Base-by-base conservation (phyloP, 495 filamentous ascomycete species). In the Hypoxylon trugodes region DNA sequence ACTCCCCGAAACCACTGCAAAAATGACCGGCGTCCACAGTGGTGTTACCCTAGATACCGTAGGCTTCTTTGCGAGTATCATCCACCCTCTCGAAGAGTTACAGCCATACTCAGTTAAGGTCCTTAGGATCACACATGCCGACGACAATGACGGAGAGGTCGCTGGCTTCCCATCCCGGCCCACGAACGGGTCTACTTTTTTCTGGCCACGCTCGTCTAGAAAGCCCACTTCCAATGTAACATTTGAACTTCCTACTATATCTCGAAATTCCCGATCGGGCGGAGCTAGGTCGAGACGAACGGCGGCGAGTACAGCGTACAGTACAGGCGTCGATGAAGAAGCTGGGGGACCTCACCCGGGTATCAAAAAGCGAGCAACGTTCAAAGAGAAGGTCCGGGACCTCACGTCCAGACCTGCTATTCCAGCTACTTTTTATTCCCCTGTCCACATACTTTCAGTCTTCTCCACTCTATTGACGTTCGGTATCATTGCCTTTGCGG, bases 51-150 rank as follows among this genome's bases (percentile, higher is more conserved):
- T 84, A 32, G 76, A 79, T 19, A 77, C 81, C 6, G 81, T 88
- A 22, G 84, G 84, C 40, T 87, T 84, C 73, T 88, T 87, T 58
- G 83, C 84, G 38, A 83, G 85, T 55, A 81, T 87, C 45, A 78
- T 88, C 46, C 82, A 85, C 55, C 77, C 79, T 2, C 80, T 85
- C 7, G 81, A 84, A 19, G 73, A 80, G 4, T 47, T 85, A 3
- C 66, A 66, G 22, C 66, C 79, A 12, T 82, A 79, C 56, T 61
- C 63, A 3, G 82, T 84, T 69, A 69, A 74, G 45, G 81, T 83
- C 46, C 64, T 79, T 16, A 66, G 75, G 57, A 84, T 86, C 32
- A 73, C 52, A 56, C 81, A 80, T 53, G 72, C 67, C 38, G 66
- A 72, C 22, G 54, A 50, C 2, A 68, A 65, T 41, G 68, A 36